Conservation (phyloP, 2,329 filamentous ascomycete species). For the Apiospora sp. region DNA sequence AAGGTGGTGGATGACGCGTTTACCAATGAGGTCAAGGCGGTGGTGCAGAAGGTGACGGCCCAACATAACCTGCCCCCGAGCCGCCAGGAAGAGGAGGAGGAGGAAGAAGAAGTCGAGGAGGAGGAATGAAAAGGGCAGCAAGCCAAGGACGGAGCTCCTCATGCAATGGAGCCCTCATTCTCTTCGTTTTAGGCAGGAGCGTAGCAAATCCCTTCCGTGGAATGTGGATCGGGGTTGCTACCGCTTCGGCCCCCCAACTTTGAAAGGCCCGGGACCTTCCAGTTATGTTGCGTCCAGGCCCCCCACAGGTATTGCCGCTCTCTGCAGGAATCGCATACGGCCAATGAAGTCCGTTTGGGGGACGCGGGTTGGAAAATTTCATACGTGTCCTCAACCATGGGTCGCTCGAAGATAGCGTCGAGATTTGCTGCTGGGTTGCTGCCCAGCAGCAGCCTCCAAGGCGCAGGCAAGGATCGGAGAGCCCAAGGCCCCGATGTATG, state of each 20-base stretch:
- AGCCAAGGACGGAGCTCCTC: slow-evolving; percentile 1
- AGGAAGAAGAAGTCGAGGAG: slow-evolving; percentile 4
- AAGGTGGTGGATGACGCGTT: slow-evolving; percentile 28
- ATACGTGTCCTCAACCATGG: slow-evolving; percentile 8
- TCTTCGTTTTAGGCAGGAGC: slow-evolving; percentile 15
- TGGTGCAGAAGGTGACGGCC: slow-evolving; percentile 28
- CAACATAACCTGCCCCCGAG: slow-evolving; percentile 29
- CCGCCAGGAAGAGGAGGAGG: slow-evolving; percentile 21
- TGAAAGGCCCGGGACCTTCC: neutral
- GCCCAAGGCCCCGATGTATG: slow-evolving; percentile 7
- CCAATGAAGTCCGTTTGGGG: neutral
- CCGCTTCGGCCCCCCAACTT: slow-evolving; percentile 1
- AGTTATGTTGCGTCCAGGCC: neutral
- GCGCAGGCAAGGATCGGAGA: neutral
- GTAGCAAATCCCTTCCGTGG: neutral
- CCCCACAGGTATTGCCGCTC: neutral
- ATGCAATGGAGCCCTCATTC: neutral
- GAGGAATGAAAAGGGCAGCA: neutral
- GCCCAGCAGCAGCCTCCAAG: neutral
- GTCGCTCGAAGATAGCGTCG: neutral
- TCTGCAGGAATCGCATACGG: neutral
- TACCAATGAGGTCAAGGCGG: slow-evolving; percentile 21
- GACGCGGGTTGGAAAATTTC: neutral
- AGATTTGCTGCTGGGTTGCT: neutral
- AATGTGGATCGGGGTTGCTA: slow-evolving; percentile 3